These are phyloP conservation scores for Ceratobasidium sp. DNA, from an alignment of 1,284 basidiomycete genomes.

Conservation along the genomic window DNA sequence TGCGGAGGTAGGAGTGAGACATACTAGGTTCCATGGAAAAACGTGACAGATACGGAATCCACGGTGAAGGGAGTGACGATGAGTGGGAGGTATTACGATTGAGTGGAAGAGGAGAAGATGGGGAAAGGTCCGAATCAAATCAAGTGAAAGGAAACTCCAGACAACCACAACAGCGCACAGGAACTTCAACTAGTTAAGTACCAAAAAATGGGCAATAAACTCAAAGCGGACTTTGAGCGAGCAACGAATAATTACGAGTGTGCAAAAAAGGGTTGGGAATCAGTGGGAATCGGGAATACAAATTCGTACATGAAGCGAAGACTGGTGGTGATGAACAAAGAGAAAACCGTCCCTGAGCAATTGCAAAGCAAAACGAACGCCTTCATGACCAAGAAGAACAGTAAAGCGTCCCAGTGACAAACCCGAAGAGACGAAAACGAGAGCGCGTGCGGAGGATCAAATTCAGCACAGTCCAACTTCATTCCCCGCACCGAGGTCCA, in stretches of 20 bases:
- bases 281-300: constrained; percentile 24
- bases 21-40: constrained; percentile 9
- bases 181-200: constrained; percentile 26
- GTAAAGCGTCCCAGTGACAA: constrained; percentile 27
- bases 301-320: constrained; percentile 37
- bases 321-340: not conserved
- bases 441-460: not conserved
- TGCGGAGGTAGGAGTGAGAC: not conserved
- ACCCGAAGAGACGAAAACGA: constrained; percentile 24
- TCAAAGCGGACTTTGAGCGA: not conserved
- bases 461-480: constrained; percentile 3
- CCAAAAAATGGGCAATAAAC: constrained; percentile 1
- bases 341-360: constrained; percentile 8
- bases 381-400: constrained; percentile 4
- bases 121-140: constrained; percentile 25
- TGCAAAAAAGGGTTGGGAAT: constrained; percentile 23
- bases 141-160: constrained; percentile 24
- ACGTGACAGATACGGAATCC: constrained; percentile 8
- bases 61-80: not conserved
- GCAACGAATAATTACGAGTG: constrained; percentile 12
- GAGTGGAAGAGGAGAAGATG: not conserved
- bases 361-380: constrained; percentile 1
- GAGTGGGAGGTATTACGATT: constrained; percentile 29
- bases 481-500: constrained; percentile 16
- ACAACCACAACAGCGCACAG: constrained; percentile 24